phyloP scores from a whole-genome alignment of 306 rosid genomes.

The Rosa lucieae region DNA sequence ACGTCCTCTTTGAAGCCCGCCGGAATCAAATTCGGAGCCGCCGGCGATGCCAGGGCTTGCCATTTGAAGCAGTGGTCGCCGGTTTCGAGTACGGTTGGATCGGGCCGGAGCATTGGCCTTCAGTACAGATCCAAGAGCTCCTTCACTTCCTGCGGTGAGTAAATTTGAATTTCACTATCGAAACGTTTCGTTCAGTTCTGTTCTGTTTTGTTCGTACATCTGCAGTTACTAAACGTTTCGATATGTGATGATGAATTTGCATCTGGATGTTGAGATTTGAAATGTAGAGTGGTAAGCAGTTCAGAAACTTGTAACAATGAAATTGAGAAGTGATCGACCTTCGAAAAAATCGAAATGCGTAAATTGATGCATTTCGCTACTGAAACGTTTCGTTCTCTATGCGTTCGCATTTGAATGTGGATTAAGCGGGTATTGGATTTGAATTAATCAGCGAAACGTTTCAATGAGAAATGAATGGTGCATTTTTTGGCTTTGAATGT shows the following conservation, averaged over 20 bases:
- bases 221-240: not conserved
- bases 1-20: slow-evolving; percentile 45
- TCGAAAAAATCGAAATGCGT: not conserved
- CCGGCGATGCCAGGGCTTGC: slow-evolving; percentile 24
- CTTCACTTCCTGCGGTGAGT: slow-evolving; percentile 47
- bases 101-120: slow-evolving; percentile 33
- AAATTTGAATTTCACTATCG: not conserved
- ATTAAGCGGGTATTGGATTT: not conserved
- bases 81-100: slow-evolving; percentile 15
- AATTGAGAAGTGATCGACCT: not conserved
- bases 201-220: not conserved
- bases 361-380: not conserved
- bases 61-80: slow-evolving; percentile 58
- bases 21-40: slow-evolving; percentile 30
- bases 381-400: not conserved
- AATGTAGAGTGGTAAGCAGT: not conserved
- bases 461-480: not conserved
- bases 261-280: not conserved
- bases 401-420: not conserved
- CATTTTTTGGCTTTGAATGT: not conserved
- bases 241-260: not conserved
- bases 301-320: not conserved
- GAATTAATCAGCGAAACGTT: not conserved
- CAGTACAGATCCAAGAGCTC: slow-evolving; percentile 48
- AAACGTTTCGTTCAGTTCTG: not conserved